Conservation (phyloP, 768 basidiomycete species). For the Auricularia sp. region DNA sequence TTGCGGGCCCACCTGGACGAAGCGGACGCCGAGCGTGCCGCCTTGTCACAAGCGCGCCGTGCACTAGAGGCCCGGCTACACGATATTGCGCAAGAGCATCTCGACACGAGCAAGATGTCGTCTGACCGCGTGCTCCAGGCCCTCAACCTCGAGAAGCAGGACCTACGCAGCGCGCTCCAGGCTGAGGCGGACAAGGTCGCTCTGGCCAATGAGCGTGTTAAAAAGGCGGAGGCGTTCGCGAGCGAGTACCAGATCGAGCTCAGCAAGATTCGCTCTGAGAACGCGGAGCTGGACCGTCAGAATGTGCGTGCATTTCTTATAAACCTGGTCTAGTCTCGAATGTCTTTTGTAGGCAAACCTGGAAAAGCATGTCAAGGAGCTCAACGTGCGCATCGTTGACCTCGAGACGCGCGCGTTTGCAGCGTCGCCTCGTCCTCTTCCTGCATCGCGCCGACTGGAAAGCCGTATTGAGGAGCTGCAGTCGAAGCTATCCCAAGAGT, state of each 20-base stretch:
- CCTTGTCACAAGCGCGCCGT: slow-evolving; percentile 73
- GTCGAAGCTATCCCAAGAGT: slow-evolving; percentile 44
- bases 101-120: slow-evolving; percentile 57
- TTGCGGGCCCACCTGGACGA: slow-evolving; percentile 73
- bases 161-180: slow-evolving; percentile 65
- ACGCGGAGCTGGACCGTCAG: slow-evolving; percentile 64
- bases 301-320: slow-evolving; percentile 42
- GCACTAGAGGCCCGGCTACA: slow-evolving; percentile 73
- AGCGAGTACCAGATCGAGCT: slow-evolving; percentile 69
- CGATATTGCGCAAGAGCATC: slow-evolving; percentile 64
- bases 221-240: slow-evolving; percentile 68
- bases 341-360: slow-evolving; percentile 49
- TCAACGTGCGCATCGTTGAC: slow-evolving; percentile 74
- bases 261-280: slow-evolving; percentile 67
- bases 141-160: slow-evolving; percentile 70
- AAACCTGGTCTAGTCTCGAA: slow-evolving; percentile 2
- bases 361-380: slow-evolving; percentile 77
- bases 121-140: slow-evolving; percentile 67
- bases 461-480: slow-evolving; percentile 65
- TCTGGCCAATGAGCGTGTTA: slow-evolving; percentile 66
- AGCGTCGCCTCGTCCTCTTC: slow-evolving; percentile 38
- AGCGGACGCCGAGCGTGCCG: slow-evolving; percentile 68
- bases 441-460: slow-evolving; percentile 48
- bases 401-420: slow-evolving; percentile 70
- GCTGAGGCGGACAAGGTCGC: slow-evolving; percentile 66